phyloP scores from a whole-genome alignment of 352 stramenopile genomes.

The Pythium sukuiense region DNA sequence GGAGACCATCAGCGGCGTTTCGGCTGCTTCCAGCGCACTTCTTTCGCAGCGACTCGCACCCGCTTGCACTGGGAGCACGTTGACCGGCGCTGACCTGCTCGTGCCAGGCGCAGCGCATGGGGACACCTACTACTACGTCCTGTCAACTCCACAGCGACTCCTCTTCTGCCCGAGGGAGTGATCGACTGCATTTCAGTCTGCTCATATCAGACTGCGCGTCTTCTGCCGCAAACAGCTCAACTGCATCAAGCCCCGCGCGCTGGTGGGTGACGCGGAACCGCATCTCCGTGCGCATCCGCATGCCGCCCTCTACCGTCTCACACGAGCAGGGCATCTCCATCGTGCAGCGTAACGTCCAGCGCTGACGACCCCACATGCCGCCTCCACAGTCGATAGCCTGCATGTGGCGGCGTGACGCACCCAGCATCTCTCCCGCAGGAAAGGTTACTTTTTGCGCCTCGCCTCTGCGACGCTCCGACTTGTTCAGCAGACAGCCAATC shows the following conservation, averaged over 20 bases:
- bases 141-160: not conserved
- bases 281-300: not conserved
- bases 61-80: not conserved
- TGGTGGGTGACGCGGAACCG: not conserved
- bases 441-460: not conserved
- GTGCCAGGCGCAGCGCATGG: not conserved
- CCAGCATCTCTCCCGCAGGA: not conserved
- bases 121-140: not conserved
- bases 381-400: not conserved
- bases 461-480: not conserved
- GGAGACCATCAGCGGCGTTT: not conserved
- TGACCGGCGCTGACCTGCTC: not conserved
- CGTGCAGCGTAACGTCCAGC: not conserved
- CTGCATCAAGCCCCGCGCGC: not conserved
- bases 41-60: not conserved
- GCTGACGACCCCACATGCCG: not conserved
- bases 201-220: not conserved
- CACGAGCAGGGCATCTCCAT: not conserved
- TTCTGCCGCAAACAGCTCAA: not conserved
- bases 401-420: not conserved
- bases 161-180: too few relatives aligned
- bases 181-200: too few relatives aligned
- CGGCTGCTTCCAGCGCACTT: not conserved
- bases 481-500: not conserved
- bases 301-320: not conserved